Percentiles rank a stretch among this genome's conserved stretches.
Evolutionary conservation across 2,329 filamentous ascomycete genomes (phyloP).

Genomic region (Botryotinia convoluta): DNA sequence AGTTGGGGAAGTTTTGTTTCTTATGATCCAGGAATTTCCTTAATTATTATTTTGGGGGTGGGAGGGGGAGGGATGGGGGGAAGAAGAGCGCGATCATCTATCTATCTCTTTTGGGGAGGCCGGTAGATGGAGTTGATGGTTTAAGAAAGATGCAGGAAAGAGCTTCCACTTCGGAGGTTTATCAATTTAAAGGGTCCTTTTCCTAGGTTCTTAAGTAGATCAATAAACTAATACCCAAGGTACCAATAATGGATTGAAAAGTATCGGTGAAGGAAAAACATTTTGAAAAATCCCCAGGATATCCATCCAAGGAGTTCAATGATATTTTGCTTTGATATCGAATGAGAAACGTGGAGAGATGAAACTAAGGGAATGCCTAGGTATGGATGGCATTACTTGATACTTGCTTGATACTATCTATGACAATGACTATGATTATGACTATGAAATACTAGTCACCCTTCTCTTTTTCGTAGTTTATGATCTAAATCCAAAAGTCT

Average conservation of each 20-base stretch:
- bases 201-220: not conserved
- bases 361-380: not conserved
- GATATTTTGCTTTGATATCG: not conserved
- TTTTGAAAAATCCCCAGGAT: not conserved
- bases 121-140: not conserved
- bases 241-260: not conserved
- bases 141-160: not conserved
- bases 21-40: not conserved
- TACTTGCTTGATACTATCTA: not conserved
- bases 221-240: not conserved
- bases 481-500: not conserved
- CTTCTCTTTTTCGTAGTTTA: not conserved
- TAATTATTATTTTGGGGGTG: not conserved
- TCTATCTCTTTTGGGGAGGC: not conserved
- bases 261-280: slow-evolving; percentile 1
- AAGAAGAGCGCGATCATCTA: not conserved
- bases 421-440: not conserved
- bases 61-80: too few relatives aligned
- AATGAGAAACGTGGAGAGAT: not conserved
- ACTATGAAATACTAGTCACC: not conserved
- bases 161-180: not conserved
- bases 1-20: not conserved
- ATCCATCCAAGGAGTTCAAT: not conserved
- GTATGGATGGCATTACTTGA: too few relatives aligned
- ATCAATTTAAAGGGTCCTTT: slow-evolving; percentile 1